Base-by-base conservation (phyloP, 306 rosid genomes). In the Senna tora region DNA sequence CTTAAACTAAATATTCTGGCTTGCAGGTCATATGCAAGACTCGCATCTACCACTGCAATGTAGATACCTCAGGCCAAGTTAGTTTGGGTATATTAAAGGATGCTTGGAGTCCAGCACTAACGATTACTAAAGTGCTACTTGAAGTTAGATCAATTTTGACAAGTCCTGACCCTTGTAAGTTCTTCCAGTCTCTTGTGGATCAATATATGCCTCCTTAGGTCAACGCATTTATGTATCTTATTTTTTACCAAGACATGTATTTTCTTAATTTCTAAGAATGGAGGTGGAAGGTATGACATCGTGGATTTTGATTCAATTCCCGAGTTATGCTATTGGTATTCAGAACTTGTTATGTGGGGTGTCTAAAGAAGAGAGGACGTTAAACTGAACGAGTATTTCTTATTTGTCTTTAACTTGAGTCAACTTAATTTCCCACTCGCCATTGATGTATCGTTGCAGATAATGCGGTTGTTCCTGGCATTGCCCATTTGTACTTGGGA, bases 91-190 rank as follows among this genome's bases (percentile, higher is more conserved):
- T 91, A 45, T 81, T 93, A 72, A 89, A 84, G 83, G 98, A 87
- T 82, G 84, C 77, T 70, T 93, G 98, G 98, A 93, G 97, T 86
- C 98, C 98, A 45, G 98, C 97, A 25, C 83, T 86, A 54, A 91
- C 97, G 36, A 89, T 91, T 50, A 83, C 91, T 5, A 89, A 87
- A 85, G 92, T 93, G 76, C 84, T 93, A 52, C 82, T 82, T 49
- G 94, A 90, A 43, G 79, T 91, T 59, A 81, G 86, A 77, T 75
- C 94, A 28, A 77, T 91, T 76, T 77, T 93, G 81, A 78, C 84
- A 21, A 85, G 86, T 61, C 94, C 97, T 5, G 88, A 91, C 65
- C 97, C 91, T 41, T 87, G 98, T 93, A 83, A 84, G 96, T 84
- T 73, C 61, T 33, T 71, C 71, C 5, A 20, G 6, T 30, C 54